Evolutionary conservation across 1,284 basidiomycete species (phyloP), one percentile per base, ranked within the genome.

Genomic region (Cutaneotrichosporon spelunceum): DNA sequence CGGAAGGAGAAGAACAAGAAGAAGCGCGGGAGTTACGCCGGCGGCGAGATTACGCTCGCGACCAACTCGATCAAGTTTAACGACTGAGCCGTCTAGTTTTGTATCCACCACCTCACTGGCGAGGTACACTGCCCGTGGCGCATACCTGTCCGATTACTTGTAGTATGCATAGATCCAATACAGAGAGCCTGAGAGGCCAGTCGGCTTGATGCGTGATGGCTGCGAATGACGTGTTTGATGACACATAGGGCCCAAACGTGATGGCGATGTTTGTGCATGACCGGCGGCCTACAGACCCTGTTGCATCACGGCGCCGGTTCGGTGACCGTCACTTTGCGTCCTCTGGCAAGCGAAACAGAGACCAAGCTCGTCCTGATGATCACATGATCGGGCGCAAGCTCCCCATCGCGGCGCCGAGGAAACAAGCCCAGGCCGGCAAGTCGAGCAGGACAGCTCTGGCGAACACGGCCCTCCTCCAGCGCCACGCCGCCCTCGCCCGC

Each of bases 1-100:
- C 86, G 93, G 59, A 99, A 98, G 80, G 95, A 97, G 83, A 98
- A 99, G 82, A 98, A 97, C 82, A 99, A 99, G 86, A 98, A 98
- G 82, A 98, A 99, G 82, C 83, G 90, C 69, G 95, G 93, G 66
- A 91, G 88, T 66, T 95, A 96, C 78, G 85, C 85, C 54, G 93
- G 93, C 21, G 93, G 93, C 36, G 90, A 92, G 70, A 96, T 96
- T 65, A 93, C 91, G 36, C 89, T 93, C 84, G 78, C 86, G 69
- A 88, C 84, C 62, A 88, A 90, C 78, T 91, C 88, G 70, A 91
- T 92, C 83, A 93, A 90, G 76, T 94, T 94, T 73, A 78, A 78
- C 53, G 80, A 78, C 64, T 76, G 70, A 27, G 16, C 34, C 27
- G 49, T 26, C 3, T n/a, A 49, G 48, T 49, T 27, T 11, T 29